A percentile compares a stretch with the other conserved stretches of the same genome.
Conservation (phyloP, 495 filamentous ascomycete species). For the Tetracladium setigerum region DNA sequence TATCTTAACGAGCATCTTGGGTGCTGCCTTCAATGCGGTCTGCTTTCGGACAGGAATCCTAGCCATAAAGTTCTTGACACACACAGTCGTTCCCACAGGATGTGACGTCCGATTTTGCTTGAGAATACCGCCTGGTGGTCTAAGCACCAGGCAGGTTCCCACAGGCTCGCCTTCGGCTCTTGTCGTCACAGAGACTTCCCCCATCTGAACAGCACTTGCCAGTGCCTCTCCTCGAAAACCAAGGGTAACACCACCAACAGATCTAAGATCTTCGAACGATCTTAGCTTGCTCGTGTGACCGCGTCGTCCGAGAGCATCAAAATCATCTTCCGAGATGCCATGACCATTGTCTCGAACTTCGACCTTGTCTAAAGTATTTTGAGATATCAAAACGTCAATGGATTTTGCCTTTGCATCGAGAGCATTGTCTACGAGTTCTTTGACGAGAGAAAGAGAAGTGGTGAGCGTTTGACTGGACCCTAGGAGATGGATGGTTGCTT, state of each 20-base stretch:
- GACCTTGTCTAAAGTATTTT: conserved; percentile 73
- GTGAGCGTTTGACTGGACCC: conserved; percentile 67
- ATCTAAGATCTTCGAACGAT: conserved; percentile 60
- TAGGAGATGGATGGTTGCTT: conserved; percentile 55
- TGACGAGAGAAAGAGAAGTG: conserved; percentile 66
- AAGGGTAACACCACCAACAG: conserved; percentile 56
- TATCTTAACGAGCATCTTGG: conserved; percentile 55
- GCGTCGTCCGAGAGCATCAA: conserved; percentile 56
- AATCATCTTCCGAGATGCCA: conserved; percentile 69
- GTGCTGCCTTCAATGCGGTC: conserved; percentile 48
- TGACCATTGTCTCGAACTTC: conserved; percentile 86
- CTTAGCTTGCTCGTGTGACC: conserved; percentile 84
- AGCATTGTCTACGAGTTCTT: conserved; percentile 90
- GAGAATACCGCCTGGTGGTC: conserved; percentile 29
- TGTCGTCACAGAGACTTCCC: conserved; percentile 59
- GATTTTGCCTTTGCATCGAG: conserved; percentile 74
- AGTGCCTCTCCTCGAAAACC: conserved; percentile 89
- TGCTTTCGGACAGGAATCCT: conserved; percentile 69
- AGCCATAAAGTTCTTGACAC: conserved; percentile 59
- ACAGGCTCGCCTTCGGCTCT: conserved; percentile 62
- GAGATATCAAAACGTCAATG: conserved; percentile 64
- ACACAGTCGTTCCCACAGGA: conserved; percentile 74
- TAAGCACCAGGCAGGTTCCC: conserved; percentile 36
- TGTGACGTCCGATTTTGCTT: conserved; percentile 44
- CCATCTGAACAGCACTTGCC: conserved; percentile 67